Conservation (phyloP, 148 eudicot genomes). For the Simmondsia chinensis region DNA sequence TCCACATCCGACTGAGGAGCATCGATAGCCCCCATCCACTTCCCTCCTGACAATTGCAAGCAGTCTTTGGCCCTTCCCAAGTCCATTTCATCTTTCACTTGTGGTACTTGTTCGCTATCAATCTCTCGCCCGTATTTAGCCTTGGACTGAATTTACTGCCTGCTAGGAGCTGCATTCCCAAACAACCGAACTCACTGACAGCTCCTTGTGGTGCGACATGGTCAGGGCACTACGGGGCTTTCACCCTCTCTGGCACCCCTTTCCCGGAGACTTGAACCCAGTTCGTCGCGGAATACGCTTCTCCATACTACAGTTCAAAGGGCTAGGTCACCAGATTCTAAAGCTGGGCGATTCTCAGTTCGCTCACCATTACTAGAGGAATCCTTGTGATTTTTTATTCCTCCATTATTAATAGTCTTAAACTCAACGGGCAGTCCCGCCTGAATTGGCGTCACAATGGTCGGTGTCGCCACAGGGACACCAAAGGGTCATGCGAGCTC, state of each 20-base stretch:
- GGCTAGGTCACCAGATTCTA: background rate
- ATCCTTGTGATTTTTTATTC: constrained; percentile 1
- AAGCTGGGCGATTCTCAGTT: constrained; percentile 1
- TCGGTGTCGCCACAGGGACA: background rate
- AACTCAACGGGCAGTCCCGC: background rate
- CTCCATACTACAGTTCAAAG: background rate
- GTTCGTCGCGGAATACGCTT: background rate
- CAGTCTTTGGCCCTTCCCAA: too few relatives aligned
- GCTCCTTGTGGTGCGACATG: background rate
- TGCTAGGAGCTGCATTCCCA: too few relatives aligned
- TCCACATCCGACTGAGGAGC: too few relatives aligned
- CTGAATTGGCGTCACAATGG: constrained; percentile 1
- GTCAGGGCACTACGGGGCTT: constrained; percentile 3
- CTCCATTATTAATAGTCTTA: background rate
- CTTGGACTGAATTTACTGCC: too few relatives aligned
- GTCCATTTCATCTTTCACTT: too few relatives aligned
- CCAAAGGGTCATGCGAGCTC: too few relatives aligned
- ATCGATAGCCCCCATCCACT: too few relatives aligned
- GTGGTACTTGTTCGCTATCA: too few relatives aligned
- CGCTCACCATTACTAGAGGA: background rate
- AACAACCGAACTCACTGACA: too few relatives aligned
- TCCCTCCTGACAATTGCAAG: too few relatives aligned
- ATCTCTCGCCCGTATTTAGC: too few relatives aligned
- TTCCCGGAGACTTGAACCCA: too few relatives aligned
- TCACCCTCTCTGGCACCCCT: constrained; percentile 1